These are phyloP conservation scores for Thalassiosira exigua DNA, from an alignment of 352 stramenopile genomes.

Conservation along the genomic window DNA sequence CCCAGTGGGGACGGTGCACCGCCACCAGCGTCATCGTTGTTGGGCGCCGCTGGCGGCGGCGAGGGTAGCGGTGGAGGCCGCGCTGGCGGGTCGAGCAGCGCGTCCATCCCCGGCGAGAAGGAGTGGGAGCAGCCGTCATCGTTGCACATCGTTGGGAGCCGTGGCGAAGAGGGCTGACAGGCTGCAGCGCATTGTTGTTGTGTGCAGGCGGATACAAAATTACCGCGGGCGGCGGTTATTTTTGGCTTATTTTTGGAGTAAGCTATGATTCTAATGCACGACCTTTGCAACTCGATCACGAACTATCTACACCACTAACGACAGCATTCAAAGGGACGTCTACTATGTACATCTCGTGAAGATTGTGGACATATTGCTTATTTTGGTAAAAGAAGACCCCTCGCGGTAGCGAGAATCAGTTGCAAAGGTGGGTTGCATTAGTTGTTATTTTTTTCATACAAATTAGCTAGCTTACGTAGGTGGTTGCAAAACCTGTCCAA, in stretches of 20 bases:
- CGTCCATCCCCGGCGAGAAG: constrained; percentile 1
- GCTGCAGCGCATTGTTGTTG: constrained; percentile 6
- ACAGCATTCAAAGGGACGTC: too few species aligned
- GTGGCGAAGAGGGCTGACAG: too few species aligned
- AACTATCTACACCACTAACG: too few species aligned
- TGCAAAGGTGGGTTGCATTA: too few species aligned
- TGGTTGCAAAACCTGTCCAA: too few species aligned
- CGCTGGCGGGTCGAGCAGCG: constrained; percentile 1
- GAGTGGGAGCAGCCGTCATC: constrained; percentile 1
- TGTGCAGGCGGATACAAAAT: constrained; percentile 1
- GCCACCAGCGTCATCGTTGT: neutral
- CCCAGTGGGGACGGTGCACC: neutral
- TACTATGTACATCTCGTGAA: too few species aligned
- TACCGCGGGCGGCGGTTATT: neutral
- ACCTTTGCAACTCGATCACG: too few species aligned
- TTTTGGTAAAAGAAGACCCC: too few species aligned
- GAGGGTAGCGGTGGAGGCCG: neutral
- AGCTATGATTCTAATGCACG: constrained; percentile 4
- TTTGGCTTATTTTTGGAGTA: constrained; percentile 8
- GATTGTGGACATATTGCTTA: too few species aligned
- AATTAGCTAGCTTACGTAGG: too few species aligned
- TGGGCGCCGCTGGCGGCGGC: neutral
- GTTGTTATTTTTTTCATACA: too few species aligned
- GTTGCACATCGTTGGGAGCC: constrained; percentile 2
- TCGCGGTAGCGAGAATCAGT: too few species aligned